Evolutionary conservation across 2,329 filamentous ascomycete species (phyloP), one percentile per base, ranked within the genome.

Genomic region (Chlorencoelia australis): DNA sequence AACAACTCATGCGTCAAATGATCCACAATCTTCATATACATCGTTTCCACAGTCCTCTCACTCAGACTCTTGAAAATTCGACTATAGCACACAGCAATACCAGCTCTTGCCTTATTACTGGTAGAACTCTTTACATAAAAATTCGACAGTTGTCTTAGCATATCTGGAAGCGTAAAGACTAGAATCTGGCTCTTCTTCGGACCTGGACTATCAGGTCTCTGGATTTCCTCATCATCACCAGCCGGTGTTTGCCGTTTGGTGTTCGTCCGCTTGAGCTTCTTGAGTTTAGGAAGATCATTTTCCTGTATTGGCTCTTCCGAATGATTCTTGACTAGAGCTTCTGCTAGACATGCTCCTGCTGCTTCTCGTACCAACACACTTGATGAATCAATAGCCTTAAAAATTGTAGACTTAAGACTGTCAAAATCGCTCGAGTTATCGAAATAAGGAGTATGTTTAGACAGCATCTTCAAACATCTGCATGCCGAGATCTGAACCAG

Each of bases 361-460:
- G 88, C 84, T 59, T 89, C 83, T 42, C 91, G 75, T 34, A 94
- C 85, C 18, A 79, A 71, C 1, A 78, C 63, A 32, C 79, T 82
- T 1, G 76, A 61, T 22, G 80, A 88, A 49, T 98, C 91, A 41
- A 93, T 80, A 1, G 81, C 73, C 59, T 94, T 96, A 71, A 87
- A 91, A 11, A 93, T 65, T 5, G 81, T 75, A 21, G 73, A 73
- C 59, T 89, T 87, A 14, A 96, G 62, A 56, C 82, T 86, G 48
- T 98, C 91, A 53, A 94, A 94, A 55, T 98, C 91, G 56, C 71
- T 79, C 10, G 81, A 76, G 53, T 93, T 94, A 54, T 87, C 79
- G 54, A 96, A 96, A 56, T 84, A 93, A 0, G 72, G 61, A 0
- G 88, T 95, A 43, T 73, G 66, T 39, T 73, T 78, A 15, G 82